These are phyloP conservation scores for Cyberlindnera misumaiensis DNA, from an alignment of 805 yeast genomes.

Conservation along the genomic window DNA sequence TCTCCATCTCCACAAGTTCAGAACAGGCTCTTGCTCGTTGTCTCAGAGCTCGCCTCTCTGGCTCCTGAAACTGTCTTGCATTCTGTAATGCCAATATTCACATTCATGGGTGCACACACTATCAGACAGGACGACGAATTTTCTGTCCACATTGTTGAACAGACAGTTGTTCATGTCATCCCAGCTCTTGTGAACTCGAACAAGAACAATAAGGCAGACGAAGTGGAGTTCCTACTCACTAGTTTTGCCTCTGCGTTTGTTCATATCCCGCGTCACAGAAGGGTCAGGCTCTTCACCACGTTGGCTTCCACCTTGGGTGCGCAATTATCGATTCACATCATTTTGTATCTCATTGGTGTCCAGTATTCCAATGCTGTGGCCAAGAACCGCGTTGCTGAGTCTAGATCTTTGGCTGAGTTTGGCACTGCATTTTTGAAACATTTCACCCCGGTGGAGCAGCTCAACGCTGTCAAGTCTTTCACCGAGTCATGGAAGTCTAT, in stretches of 20 bases:
- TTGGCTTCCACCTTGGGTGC: conserved; percentile 72
- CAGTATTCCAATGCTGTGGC: conserved; percentile 54
- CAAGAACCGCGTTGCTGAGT: conserved; percentile 58
- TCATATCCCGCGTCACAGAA: conserved; percentile 94
- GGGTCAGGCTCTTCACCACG: conserved; percentile 77
- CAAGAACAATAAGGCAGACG: conserved; percentile 42
- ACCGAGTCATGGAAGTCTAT: conserved; percentile 42
- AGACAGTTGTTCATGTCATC: conserved; percentile 80
- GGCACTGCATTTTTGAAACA: conserved; percentile 59
- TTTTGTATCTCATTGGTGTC: conserved; percentile 74
- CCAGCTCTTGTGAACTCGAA: conserved; percentile 70
- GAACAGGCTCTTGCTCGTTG: conserved; percentile 75
- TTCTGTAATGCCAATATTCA: conserved; percentile 98
- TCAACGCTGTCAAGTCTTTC: conserved; percentile 45
- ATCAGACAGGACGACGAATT: conserved; percentile 95
- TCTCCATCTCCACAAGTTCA: conserved; percentile 93
- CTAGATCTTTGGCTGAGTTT: conserved; percentile 65
- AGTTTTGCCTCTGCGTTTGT: conserved; percentile 92
- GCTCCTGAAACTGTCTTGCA: conserved; percentile 90
- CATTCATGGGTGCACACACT: conserved; percentile 98
- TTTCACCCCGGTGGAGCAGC: conserved; percentile 63
- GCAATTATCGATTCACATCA: conserved; percentile 56
- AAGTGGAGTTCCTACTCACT: conserved; percentile 75
- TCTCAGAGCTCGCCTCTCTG: conserved; percentile 79
- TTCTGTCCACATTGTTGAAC: conserved; percentile 86